These are phyloP conservation scores for Prunus kanzakura DNA, from an alignment of 306 rosid genomes.

Conservation along the genomic window DNA sequence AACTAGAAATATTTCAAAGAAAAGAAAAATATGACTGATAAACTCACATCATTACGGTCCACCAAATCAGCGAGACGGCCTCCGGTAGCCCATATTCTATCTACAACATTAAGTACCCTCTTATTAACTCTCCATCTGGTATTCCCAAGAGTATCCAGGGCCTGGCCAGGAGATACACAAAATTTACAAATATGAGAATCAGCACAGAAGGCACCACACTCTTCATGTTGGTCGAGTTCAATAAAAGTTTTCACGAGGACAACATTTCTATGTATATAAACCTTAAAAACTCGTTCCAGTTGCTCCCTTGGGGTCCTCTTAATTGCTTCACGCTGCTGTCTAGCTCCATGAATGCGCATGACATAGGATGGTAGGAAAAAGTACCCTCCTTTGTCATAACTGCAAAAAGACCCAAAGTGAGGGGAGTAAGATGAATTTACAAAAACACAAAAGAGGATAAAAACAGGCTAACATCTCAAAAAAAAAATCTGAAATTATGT, in stretches of 20 bases:
- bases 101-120: constrained; percentile 64
- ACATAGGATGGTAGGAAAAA: constrained; percentile 76
- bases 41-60: constrained; percentile 83
- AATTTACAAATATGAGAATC: constrained; percentile 7
- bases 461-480: neutral
- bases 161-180: constrained; percentile 40
- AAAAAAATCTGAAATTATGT: constrained; percentile 5
- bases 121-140: constrained; percentile 88
- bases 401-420: constrained; percentile 24
- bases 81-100: constrained; percentile 89
- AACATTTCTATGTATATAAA: constrained; percentile 20
- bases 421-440: neutral
- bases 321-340: constrained; percentile 87
- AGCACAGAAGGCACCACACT: neutral
- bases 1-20: constrained; percentile 10
- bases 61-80: constrained; percentile 86
- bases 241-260: neutral
- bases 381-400: constrained; percentile 95
- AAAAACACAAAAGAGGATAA: constrained; percentile 6
- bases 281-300: constrained; percentile 75
- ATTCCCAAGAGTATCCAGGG: constrained; percentile 81
- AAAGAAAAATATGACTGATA: constrained; percentile 9
- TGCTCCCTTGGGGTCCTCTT: constrained; percentile 68
- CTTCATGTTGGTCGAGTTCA: neutral
- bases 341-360: constrained; percentile 95